Base-by-base conservation (phyloP, 2,329 filamentous ascomycete genomes). In the Amauroascus verrucosus region DNA sequence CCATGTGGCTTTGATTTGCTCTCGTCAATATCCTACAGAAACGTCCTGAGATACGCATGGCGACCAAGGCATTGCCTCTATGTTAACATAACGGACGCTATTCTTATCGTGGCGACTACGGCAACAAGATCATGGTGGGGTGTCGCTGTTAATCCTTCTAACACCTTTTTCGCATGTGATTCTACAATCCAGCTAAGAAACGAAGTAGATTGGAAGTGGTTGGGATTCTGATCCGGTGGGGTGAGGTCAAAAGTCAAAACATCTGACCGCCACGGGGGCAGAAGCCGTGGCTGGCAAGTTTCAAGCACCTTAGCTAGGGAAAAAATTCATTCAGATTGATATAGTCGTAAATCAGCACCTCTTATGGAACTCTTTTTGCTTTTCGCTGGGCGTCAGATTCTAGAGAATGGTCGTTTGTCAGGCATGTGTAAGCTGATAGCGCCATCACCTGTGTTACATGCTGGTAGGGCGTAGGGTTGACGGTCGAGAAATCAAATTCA, bases 361-460 rank as follows among this genome's bases (percentile, higher is more conserved):
- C 18, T 8, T 37, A 37, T 24, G 37, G 18, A 24, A 48, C 13
- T 32, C n/a, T n/a, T 6, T 30, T 30, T 46, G 41, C n/a, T 14
- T 14, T 26, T 13, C 20, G 26, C 33, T 7, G 13, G 33, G 22
- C 30, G n/a, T n/a, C 41, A 45, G n/a, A 22, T 45, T 5, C 20
- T 22, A 6, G 43, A 13, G 2, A 24, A 35, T 6, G 20, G 20
- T 18, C n/a, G 30, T 49, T 40, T 28, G 47, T 49, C 26, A 49
- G 35, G 47, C 47, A 49, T 49, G 47, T 22, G 32, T 48, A 48
- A 48, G 22, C 32, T 13, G n/a, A 48, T 48, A 20, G 46, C 14
- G 18, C 14, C 28, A 16, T 38, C 32, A 24, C 32, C 13, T 22
- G 38, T 48, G 20, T 37, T 6, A 48, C 20, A n/a, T n/a, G n/a